Base-by-base conservation (phyloP, 495 filamentous ascomycete species). In the Parathielavia hyrcaniae region DNA sequence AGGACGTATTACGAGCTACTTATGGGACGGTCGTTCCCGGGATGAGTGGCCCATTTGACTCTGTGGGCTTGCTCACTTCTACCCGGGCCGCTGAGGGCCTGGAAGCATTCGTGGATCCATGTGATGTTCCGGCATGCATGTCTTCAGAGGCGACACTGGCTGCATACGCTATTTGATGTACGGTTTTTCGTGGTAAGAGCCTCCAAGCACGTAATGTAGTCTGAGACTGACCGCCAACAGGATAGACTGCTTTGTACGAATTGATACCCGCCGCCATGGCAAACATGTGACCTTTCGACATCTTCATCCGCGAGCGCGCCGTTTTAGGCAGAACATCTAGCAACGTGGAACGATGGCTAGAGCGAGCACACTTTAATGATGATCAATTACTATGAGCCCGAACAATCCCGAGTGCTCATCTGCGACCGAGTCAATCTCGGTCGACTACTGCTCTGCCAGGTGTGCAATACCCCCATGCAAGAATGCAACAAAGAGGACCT, bases 1-100 rank as follows among this genome's bases (percentile, higher is more conserved):
- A 61, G 67, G 40, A 67, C 67, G 9, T 72, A 68, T 39, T 72
- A 72, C 39, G 70, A 72, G 64, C 58, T 72, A 3, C 62, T 72
- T 12, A 72, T 72, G 70, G 70, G 70, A 7, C 59, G 67, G 35
- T 53, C 61, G 1, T 71, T 71, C 39, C 60, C 55, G 0, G 55
- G 55, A 26, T 57, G 55, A 57, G 30, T n/a, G 35, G 35, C 35
- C 10, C 10, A 17, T 6, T 9, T 16, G 14, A 23, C 26, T 17
- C 23, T n/a, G 22, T 7, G 12, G 22, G 12, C 12, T 4, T 30
- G 45, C 4, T 12, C 22, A n/a, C 5, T n/a, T n/a, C 8, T 11
- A 47, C 23, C 8, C 23, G 16, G 17, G 13, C 22, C 23, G 16
- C 5, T 13, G 22, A 26, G 5, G n/a, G 22, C 45, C 23, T 30